Percentiles rank a stretch among this genome's conserved stretches.
phyloP scores from a whole-genome alignment of 345 rosid genomes.

The Bruguiera parviflora region DNA sequence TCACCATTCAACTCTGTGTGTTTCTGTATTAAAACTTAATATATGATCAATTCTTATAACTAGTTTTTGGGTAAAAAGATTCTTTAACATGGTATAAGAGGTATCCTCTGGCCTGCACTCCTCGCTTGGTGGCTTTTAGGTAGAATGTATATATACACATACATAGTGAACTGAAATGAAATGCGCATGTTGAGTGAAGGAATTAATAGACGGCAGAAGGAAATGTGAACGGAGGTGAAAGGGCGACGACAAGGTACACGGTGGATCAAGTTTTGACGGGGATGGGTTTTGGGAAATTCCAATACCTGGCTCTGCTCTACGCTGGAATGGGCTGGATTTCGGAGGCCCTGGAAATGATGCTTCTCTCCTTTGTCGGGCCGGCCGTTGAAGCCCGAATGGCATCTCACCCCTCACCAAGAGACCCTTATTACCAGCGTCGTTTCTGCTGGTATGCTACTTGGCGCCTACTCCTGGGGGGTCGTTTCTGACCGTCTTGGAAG shows the following conservation, averaged over 20 bases:
- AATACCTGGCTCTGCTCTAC: not conserved
- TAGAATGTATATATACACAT: no score
- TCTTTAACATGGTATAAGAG: no score
- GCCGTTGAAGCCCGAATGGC: not conserved
- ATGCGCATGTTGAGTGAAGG: not conserved
- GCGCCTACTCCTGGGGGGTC: slow-evolving; percentile 5
- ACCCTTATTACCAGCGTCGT: slow-evolving; percentile 1
- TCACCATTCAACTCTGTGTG: no score
- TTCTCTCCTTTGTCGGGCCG: slow-evolving; percentile 52
- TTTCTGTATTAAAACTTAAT: no score
- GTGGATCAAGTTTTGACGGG: not conserved
- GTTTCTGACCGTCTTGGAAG: slow-evolving; percentile 6
- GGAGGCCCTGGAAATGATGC: slow-evolving; percentile 39
- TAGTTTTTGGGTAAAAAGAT: no score
- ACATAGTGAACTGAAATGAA: no score
- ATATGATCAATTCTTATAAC: no score
- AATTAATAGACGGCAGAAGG: not conserved
- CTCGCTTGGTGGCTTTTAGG: no score
- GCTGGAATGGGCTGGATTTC: slow-evolving; percentile 13
- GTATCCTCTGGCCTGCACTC: no score
- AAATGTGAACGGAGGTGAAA: not conserved
- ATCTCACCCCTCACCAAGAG: slow-evolving; percentile 5
- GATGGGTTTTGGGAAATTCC: slow-evolving; percentile 2
- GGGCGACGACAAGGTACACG: slow-evolving; percentile 2
- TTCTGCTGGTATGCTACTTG: slow-evolving; percentile 11